Percentiles rank a stretch among this genome's conserved stretches.
These are phyloP conservation scores for Cordyceps cicadae DNA, from an alignment of 2,329 filamentous ascomycete species.

Conservation along the genomic window DNA sequence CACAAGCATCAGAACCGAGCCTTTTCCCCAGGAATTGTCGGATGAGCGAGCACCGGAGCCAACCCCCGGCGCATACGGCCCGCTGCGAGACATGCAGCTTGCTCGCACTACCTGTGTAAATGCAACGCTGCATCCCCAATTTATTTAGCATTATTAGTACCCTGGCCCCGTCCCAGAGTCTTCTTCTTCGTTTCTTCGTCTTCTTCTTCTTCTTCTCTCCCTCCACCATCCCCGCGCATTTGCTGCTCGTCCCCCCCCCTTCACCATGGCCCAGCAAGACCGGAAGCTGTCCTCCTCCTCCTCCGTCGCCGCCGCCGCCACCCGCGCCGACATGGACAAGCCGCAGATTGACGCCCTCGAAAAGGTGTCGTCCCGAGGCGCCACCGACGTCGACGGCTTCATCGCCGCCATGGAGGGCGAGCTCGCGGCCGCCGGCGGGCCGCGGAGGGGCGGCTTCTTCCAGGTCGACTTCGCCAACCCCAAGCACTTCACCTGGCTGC, in stretches of 20 bases:
- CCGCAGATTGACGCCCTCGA: constrained; percentile 28
- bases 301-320: background rate
- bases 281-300: constrained; percentile 6
- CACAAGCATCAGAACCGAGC: background rate
- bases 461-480: constrained; percentile 53
- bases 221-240: background rate
- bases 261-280: constrained; percentile 1
- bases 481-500: constrained; percentile 56
- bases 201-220: background rate
- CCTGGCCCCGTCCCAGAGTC: background rate
- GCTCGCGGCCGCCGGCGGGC: constrained; percentile 25
- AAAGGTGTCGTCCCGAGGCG: constrained; percentile 23
- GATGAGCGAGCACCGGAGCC: background rate
- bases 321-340: constrained; percentile 15
- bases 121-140: background rate
- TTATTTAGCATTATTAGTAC: background rate
- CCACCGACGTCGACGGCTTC: constrained; percentile 28
- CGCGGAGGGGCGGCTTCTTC: constrained; percentile 35
- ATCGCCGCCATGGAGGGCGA: constrained; percentile 35
- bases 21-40: background rate
- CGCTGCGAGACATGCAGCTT: background rate
- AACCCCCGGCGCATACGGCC: background rate
- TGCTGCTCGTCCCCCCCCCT: background rate
- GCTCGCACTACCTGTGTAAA: constrained; percentile 4
- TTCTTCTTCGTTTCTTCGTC: background rate